A percentile compares a stretch with the other conserved stretches of the same genome.
Conservation (phyloP, 805 yeast species). For the Ogataea nakhonphanomensis region DNA sequence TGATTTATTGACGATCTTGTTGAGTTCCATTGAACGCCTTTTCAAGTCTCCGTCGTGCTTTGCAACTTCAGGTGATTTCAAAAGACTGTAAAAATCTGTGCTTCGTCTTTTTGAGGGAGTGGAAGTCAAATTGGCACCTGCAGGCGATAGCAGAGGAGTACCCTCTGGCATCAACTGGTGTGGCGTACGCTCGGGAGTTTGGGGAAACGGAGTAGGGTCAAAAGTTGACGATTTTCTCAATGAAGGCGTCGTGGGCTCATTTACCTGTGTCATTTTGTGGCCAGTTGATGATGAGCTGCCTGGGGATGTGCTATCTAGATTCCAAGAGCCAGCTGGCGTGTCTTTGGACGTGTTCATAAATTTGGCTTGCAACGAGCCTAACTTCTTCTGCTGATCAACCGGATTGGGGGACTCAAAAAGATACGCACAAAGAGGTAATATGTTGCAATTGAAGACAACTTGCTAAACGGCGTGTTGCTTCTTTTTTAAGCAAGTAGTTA, state of each 20-base stretch:
- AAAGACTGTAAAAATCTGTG: slow-evolving; percentile 34
- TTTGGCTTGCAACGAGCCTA: neutral
- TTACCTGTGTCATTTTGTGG: slow-evolving; percentile 6
- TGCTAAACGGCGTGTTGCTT: too few species aligned
- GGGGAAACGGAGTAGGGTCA: slow-evolving; percentile 24
- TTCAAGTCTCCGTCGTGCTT: slow-evolving; percentile 24
- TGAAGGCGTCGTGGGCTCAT: slow-evolving; percentile 29
- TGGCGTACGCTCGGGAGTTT: slow-evolving; percentile 32
- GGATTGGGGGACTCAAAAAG: neutral
- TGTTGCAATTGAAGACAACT: too few species aligned
- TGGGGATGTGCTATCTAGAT: slow-evolving; percentile 1
- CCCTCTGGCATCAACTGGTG: slow-evolving; percentile 27
- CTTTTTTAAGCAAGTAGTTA: too few species aligned
- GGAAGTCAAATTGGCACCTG: slow-evolving; percentile 15
- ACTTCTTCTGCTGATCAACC: neutral
- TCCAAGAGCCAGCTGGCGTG: slow-evolving; percentile 4
- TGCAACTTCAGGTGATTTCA: slow-evolving; percentile 34
- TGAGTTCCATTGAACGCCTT: slow-evolving; percentile 32
- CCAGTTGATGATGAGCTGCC: neutral
- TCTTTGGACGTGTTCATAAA: slow-evolving; percentile 7
- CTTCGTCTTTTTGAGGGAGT: slow-evolving; percentile 33
- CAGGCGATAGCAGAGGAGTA: slow-evolving; percentile 35
- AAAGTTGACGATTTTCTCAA: slow-evolving; percentile 19
- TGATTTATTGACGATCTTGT: slow-evolving; percentile 27
- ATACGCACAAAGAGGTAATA: too few species aligned